phyloP scores from a whole-genome alignment of 129 eudicot genomes.

The Ambrosia trifida region DNA sequence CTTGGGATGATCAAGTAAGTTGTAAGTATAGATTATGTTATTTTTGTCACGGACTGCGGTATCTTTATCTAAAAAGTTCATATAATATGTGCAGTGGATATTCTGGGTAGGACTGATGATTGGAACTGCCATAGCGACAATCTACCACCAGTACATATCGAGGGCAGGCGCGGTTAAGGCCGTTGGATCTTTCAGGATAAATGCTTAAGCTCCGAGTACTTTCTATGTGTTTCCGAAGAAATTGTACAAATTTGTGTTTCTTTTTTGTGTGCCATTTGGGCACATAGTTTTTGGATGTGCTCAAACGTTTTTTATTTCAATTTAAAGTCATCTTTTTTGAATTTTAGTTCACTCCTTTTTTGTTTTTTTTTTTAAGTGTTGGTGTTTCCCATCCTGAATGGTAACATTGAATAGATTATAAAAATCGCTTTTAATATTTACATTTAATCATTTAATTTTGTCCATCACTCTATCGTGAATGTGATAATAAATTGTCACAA shows the following conservation, averaged over 20 bases:
- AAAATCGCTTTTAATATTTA: not conserved
- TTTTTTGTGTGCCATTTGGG: conserved; percentile 13
- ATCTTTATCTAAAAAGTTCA: too few species aligned
- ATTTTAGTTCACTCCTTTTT: not conserved
- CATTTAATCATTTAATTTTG: not conserved
- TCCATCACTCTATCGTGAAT: too few species aligned
- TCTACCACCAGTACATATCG: conserved; percentile 53
- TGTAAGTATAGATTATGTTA: too few species aligned
- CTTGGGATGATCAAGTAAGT: too few species aligned
- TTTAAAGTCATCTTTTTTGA: conserved; percentile 3
- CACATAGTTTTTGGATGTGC: conserved; percentile 16
- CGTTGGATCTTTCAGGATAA: conserved; percentile 67
- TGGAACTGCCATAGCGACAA: conserved; percentile 70
- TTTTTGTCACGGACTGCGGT: too few species aligned
- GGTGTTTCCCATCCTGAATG: too few species aligned
- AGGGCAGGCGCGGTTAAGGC: conserved; percentile 66
- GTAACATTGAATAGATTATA: too few species aligned
- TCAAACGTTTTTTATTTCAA: conserved; percentile 4
- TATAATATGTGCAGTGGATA: conserved; percentile 47
- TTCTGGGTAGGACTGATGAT: conserved; percentile 77
- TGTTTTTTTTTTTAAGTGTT: conserved; percentile 24
- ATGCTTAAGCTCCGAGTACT: conserved; percentile 13
- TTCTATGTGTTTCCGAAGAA: not conserved
- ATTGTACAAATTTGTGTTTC: conserved; percentile 29
- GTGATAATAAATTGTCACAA: too few species aligned